Evolutionary conservation across 495 filamentous ascomycete species (phyloP).

Genomic region (Sordaria brevicollis): DNA sequence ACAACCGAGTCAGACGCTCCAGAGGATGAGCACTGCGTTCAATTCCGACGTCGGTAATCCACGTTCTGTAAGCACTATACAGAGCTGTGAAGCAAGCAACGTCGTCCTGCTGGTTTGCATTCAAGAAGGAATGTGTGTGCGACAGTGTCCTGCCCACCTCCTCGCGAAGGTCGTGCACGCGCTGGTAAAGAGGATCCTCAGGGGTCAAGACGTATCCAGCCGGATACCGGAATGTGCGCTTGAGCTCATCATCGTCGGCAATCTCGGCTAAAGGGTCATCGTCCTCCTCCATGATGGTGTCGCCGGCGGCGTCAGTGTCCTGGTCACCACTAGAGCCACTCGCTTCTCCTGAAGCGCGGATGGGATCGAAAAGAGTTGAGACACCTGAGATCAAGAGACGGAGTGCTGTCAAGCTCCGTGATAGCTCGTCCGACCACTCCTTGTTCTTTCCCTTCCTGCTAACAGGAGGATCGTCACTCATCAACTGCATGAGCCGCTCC

Average conservation of each 20-base stretch:
- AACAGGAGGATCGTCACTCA: constrained; percentile 68
- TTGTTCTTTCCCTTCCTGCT: constrained; percentile 93
- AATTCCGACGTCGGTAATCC: constrained; percentile 95
- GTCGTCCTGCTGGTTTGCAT: constrained; percentile 81
- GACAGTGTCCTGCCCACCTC: constrained; percentile 72
- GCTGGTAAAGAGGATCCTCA: constrained; percentile 49
- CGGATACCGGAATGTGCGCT: constrained; percentile 72
- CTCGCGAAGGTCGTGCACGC: constrained; percentile 72
- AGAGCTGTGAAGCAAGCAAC: constrained; percentile 88
- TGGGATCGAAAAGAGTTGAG: constrained; percentile 76
- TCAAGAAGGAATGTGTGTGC: constrained; percentile 73
- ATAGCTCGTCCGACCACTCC: constrained; percentile 96
- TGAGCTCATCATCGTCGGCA: constrained; percentile 72
- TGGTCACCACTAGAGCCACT: constrained; percentile 26
- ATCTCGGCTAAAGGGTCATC: constrained; percentile 55
- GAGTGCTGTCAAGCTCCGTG: constrained; percentile 75
- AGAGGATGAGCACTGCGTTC: constrained; percentile 90
- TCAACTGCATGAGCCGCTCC: constrained; percentile 57
- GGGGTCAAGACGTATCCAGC: constrained; percentile 73
- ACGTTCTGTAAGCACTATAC: constrained; percentile 87
- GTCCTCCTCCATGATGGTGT: constrained; percentile 45
- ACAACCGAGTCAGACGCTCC: constrained; percentile 72
- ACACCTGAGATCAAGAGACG: constrained; percentile 80
- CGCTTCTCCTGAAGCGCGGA: constrained; percentile 47
- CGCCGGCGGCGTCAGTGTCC: constrained; percentile 30